Evolutionary conservation across 306 rosid genomes (phyloP).

Genomic region (Argentina anserina): DNA sequence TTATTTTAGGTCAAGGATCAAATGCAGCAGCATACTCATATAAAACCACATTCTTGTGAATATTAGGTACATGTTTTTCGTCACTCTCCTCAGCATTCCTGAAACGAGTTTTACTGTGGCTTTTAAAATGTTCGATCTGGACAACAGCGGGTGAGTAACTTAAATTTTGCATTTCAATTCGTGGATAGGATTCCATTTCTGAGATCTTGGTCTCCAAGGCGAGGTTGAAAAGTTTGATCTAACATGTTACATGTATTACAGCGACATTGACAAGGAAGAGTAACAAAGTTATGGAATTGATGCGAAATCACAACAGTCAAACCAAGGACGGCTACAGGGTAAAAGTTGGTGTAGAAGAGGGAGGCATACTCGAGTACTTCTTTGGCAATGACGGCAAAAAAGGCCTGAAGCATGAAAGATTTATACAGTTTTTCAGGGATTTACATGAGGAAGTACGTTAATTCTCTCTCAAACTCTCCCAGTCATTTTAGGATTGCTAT

Average conservation of each 20-base stretch:
- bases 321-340: slow-evolving; percentile 45
- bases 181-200: neutral
- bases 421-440: slow-evolving; percentile 60
- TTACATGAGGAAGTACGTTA: slow-evolving; percentile 60
- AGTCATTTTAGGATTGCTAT: neutral
- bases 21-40: neutral
- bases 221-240: neutral
- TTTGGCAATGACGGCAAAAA: slow-evolving; percentile 63
- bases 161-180: neutral
- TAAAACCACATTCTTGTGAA: neutral
- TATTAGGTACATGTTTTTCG: slow-evolving; percentile 64
- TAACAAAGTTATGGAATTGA: slow-evolving; percentile 72
- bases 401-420: slow-evolving; percentile 50
- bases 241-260: slow-evolving; percentile 7
- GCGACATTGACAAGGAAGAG: slow-evolving; percentile 64
- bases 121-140: slow-evolving; percentile 79
- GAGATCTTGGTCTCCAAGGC: neutral
- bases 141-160: slow-evolving; percentile 59
- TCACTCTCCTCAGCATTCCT: slow-evolving; percentile 77
- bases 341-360: slow-evolving; percentile 51
- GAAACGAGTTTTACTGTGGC: slow-evolving; percentile 69
- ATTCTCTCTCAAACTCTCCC: neutral
- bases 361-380: slow-evolving; percentile 62
- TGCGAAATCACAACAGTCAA: slow-evolving; percentile 65
- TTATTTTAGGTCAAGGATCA: neutral